Percentiles rank a stretch among this genome's conserved stretches.
These are phyloP conservation scores for Fusarium camptoceras DNA, from an alignment of 2,329 filamentous ascomycete species.

Conservation along the genomic window DNA sequence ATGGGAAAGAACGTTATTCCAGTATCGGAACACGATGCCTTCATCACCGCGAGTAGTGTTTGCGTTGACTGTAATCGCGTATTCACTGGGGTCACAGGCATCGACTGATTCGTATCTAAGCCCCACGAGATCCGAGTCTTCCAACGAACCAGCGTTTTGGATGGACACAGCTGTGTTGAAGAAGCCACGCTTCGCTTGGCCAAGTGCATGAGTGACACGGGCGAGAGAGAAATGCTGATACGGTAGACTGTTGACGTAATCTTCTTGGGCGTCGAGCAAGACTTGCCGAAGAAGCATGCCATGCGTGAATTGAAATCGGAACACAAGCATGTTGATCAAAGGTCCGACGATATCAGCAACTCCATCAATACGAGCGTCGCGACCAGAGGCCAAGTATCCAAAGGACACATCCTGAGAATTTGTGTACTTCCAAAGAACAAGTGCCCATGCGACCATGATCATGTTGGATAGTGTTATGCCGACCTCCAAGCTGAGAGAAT, in stretches of 20 bases:
- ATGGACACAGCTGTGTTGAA: slow-evolving; percentile 54
- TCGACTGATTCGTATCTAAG: slow-evolving; percentile 34
- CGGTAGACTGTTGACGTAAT: slow-evolving; percentile 49
- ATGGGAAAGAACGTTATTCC: slow-evolving; percentile 31
- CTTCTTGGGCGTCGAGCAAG: slow-evolving; percentile 51
- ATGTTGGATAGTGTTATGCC: slow-evolving; percentile 63
- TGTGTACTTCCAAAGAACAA: slow-evolving; percentile 62
- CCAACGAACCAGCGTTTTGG: slow-evolving; percentile 39
- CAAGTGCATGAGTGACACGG: slow-evolving; percentile 54
- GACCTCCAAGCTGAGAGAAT: slow-evolving; percentile 4
- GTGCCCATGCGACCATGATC: slow-evolving; percentile 64
- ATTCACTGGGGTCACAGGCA: slow-evolving; percentile 48
- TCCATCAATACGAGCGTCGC: slow-evolving; percentile 33
- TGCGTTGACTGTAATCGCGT: slow-evolving; percentile 49
- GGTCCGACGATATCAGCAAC: slow-evolving; percentile 37
- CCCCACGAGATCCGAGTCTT: not conserved
- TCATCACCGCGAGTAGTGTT: slow-evolving; percentile 42
- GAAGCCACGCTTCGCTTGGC: slow-evolving; percentile 39
- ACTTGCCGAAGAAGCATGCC: slow-evolving; percentile 44
- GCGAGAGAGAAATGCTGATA: slow-evolving; percentile 64
- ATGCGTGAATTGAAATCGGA: slow-evolving; percentile 54
- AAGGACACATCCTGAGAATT: slow-evolving; percentile 62
- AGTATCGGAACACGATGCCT: slow-evolving; percentile 42
- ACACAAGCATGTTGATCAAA: slow-evolving; percentile 64
- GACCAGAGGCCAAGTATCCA: slow-evolving; percentile 50